Percentiles rank a stretch among this genome's conserved stretches.
phyloP scores from a whole-genome alignment of 2,329 filamentous ascomycete genomes.

The Sporothrix phasma region DNA sequence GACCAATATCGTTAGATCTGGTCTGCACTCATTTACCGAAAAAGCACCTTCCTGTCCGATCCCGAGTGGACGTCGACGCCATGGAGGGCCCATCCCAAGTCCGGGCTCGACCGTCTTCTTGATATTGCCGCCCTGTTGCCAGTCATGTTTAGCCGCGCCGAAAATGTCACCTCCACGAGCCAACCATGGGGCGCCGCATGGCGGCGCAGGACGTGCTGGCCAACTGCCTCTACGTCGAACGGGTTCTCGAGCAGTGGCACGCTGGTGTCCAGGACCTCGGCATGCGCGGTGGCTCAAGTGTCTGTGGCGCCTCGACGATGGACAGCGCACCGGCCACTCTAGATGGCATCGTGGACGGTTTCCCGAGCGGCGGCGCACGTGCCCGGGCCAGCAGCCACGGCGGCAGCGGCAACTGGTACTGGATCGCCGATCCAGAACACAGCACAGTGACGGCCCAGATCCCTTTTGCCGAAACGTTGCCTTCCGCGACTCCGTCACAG shows the following conservation, averaged over 20 bases:
- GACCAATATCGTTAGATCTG: slow-evolving; percentile 31
- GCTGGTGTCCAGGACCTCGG: slow-evolving; percentile 22
- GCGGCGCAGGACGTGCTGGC: slow-evolving; percentile 39
- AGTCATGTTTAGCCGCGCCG: slow-evolving; percentile 35
- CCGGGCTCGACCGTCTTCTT: slow-evolving; percentile 40
- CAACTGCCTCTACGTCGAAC: slow-evolving; percentile 39
- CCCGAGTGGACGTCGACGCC: slow-evolving; percentile 43
- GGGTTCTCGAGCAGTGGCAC: slow-evolving; percentile 40
- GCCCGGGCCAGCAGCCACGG: slow-evolving; percentile 14
- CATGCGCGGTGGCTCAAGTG: slow-evolving; percentile 14
- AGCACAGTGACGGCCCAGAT: slow-evolving; percentile 25
- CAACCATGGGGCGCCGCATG: slow-evolving; percentile 33
- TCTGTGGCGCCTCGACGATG: slow-evolving; percentile 4
- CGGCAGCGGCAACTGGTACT: slow-evolving; percentile 25
- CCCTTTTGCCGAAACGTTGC: slow-evolving; percentile 36
- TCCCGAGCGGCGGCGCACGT: neutral
- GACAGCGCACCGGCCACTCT: neutral
- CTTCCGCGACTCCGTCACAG: slow-evolving; percentile 36
- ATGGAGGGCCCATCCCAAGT: slow-evolving; percentile 43
- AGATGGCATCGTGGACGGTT: neutral
- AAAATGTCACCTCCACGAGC: slow-evolving; percentile 32
- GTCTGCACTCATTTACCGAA: slow-evolving; percentile 40
- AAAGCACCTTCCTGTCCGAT: slow-evolving; percentile 40
- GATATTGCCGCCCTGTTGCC: slow-evolving; percentile 41
- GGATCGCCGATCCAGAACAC: slow-evolving; percentile 27